A percentile compares a stretch with the other conserved stretches of the same genome.
These are phyloP conservation scores for Alliaria petiolata DNA, from an alignment of 345 rosid genomes.

Conservation along the genomic window DNA sequence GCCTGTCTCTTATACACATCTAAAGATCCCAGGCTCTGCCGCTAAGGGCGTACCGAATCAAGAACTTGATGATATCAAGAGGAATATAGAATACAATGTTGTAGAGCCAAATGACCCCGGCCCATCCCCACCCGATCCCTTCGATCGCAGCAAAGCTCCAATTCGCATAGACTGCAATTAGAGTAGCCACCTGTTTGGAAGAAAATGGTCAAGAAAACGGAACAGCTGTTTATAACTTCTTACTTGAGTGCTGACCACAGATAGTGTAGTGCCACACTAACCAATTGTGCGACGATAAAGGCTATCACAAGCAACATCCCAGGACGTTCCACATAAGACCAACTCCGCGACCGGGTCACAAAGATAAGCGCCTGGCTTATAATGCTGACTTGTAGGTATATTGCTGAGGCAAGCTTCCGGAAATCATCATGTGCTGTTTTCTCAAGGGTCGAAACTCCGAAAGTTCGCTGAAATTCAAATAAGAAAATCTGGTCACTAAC, in stretches of 20 bases:
- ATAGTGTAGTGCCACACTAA: constrained; percentile 33
- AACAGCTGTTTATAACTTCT: neutral
- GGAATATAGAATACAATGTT: constrained; percentile 85
- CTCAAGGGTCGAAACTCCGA: constrained; percentile 85
- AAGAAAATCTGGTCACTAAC: neutral
- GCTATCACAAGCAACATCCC: constrained; percentile 73
- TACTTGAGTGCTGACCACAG: neutral
- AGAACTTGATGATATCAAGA: constrained; percentile 87
- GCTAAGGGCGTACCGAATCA: constrained; percentile 85
- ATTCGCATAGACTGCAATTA: constrained; percentile 91
- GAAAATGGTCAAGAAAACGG: neutral
- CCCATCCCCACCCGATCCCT: constrained; percentile 99
- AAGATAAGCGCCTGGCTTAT: constrained; percentile 97
- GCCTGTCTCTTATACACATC: too few relatives aligned
- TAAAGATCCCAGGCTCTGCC: too few relatives aligned
- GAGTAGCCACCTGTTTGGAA: constrained; percentile 72
- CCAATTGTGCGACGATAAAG: constrained; percentile 90
- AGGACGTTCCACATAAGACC: constrained; percentile 96
- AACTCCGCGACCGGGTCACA: constrained; percentile 91
- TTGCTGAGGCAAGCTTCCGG: constrained; percentile 92
- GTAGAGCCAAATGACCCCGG: constrained; percentile 97
- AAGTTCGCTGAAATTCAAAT: constrained; percentile 49
- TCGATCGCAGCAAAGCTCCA: constrained; percentile 96
- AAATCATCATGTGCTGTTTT: constrained; percentile 87
- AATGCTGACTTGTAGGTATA: constrained; percentile 95